phyloP scores from a whole-genome alignment of 1,284 basidiomycete genomes.

The Tilletia setariae region DNA sequence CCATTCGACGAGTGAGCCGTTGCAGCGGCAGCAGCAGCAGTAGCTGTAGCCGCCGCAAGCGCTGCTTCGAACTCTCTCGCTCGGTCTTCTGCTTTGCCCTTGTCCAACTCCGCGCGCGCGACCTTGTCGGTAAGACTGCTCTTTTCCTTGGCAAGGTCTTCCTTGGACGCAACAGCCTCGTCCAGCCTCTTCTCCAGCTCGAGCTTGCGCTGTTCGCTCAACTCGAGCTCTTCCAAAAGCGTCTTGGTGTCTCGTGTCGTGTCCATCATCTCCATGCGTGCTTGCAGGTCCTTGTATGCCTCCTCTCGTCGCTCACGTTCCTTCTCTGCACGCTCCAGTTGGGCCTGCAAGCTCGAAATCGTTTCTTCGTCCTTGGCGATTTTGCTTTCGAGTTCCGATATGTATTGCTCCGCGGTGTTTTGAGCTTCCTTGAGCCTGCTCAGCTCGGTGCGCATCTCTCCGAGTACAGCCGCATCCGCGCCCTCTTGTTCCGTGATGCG shows the following conservation, averaged over 20 bases:
- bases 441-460: constrained; percentile 79
- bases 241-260: constrained; percentile 53
- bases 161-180: constrained; percentile 24
- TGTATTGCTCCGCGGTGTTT: constrained; percentile 70
- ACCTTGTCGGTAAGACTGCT: not conserved
- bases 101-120: constrained; percentile 18
- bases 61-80: constrained; percentile 21
- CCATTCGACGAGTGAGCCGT: not conserved
- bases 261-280: constrained; percentile 67
- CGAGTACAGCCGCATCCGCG: constrained; percentile 71
- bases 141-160: constrained; percentile 12
- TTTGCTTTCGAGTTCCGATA: constrained; percentile 81
- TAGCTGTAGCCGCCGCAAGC: constrained; percentile 2
- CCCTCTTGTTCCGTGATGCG: constrained; percentile 72
- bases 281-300: constrained; percentile 66
- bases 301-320: constrained; percentile 72
- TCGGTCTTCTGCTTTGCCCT: constrained; percentile 23
- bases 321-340: constrained; percentile 72
- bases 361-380: constrained; percentile 76
- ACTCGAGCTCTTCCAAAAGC: constrained; percentile 69
- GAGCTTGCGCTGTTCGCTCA: constrained; percentile 70
- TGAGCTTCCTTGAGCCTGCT: constrained; percentile 73
- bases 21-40: constrained; percentile 9
- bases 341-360: constrained; percentile 65
- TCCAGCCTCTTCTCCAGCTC: constrained; percentile 65